A percentile compares a stretch with the other conserved stretches of the same genome.
Conservation (phyloP, 1,139 yeast genomes). For the Pichia norvegensis region DNA sequence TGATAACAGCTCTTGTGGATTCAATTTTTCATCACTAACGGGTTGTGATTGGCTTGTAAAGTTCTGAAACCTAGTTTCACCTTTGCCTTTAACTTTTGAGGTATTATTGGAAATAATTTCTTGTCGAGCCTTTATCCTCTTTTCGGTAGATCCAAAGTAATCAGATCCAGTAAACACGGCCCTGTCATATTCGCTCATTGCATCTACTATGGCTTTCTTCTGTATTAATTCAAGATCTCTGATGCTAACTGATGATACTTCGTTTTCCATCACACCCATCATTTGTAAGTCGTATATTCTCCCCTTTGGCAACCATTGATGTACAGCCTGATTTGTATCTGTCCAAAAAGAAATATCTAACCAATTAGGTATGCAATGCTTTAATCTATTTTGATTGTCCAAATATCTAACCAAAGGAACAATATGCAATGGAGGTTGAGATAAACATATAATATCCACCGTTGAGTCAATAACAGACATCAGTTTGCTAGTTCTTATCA, state of each 20-base stretch:
- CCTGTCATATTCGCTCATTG: conserved; percentile 56
- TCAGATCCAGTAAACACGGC: conserved; percentile 33
- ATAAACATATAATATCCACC: conserved; percentile 78
- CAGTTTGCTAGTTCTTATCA: conserved; percentile 68
- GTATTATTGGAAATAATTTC: not conserved
- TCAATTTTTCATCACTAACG: conserved; percentile 8
- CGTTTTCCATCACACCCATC: conserved; percentile 97
- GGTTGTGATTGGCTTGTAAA: not conserved
- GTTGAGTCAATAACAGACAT: conserved; percentile 75
- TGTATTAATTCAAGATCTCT: conserved; percentile 37
- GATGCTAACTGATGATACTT: conserved; percentile 56
- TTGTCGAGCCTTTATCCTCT: not conserved
- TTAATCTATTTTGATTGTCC: conserved; percentile 44
- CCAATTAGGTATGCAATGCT: conserved; percentile 90
- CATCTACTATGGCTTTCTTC: conserved; percentile 33
- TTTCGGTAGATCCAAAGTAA: not conserved
- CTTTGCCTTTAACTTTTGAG: not conserved
- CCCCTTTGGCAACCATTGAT: conserved; percentile 87
- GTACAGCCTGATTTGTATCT: conserved; percentile 39
- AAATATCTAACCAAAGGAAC: conserved; percentile 80
- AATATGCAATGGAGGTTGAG: conserved; percentile 86
- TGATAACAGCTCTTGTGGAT: conserved; percentile 20
- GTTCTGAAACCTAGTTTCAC: not conserved
- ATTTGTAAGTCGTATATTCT: conserved; percentile 91
- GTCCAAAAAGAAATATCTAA: conserved; percentile 86